phyloP scores from a whole-genome alignment of 805 yeast species.

The Pichia rugopelliculosa region DNA sequence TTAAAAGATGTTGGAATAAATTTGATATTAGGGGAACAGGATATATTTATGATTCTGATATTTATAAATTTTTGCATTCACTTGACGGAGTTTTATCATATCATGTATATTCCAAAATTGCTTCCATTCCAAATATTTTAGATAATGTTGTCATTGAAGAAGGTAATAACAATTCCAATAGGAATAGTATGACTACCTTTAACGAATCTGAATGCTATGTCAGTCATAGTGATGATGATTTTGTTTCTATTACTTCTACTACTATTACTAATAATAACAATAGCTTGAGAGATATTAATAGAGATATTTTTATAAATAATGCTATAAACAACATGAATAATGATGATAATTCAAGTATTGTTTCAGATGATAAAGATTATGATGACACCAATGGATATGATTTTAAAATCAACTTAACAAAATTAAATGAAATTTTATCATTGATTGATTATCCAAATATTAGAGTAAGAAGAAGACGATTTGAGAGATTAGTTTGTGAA shows the following conservation, averaged over 20 bases:
- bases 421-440: constrained; percentile 44
- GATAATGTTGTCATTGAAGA: constrained; percentile 32
- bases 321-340: too few relatives aligned
- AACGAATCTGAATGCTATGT: neutral
- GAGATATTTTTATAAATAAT: neutral
- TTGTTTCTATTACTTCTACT: too few relatives aligned
- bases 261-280: neutral
- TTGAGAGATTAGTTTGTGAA: constrained; percentile 66
- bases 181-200: too few relatives aligned
- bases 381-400: constrained; percentile 48
- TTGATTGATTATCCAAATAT: constrained; percentile 51
- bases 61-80: constrained; percentile 53
- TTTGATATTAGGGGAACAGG: constrained; percentile 80
- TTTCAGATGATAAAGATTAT: constrained; percentile 14
- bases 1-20: constrained; percentile 65
- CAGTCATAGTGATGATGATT: neutral
- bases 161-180: neutral
- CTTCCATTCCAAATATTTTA: constrained; percentile 34
- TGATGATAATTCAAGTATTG: neutral
- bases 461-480: constrained; percentile 44
- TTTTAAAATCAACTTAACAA: constrained; percentile 44
- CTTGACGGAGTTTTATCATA: constrained; percentile 70
- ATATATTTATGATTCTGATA: constrained; percentile 45
- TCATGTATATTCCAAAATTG: constrained; percentile 41
- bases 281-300: neutral